Evolutionary conservation across 2,329 filamentous ascomycete genomes (phyloP).

Genomic region (Dactylella cylindrospora): DNA sequence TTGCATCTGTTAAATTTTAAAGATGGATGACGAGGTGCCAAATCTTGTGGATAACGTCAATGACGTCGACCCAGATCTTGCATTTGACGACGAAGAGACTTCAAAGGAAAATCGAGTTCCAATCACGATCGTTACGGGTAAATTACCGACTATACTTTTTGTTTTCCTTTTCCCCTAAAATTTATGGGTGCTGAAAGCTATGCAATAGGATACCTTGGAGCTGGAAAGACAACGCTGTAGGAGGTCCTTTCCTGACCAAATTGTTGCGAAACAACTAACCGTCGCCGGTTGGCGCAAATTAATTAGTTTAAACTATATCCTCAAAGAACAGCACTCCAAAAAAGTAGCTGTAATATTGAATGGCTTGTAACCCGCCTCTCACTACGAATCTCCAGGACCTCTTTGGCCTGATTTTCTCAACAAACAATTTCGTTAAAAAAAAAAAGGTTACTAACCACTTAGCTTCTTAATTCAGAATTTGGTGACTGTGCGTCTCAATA

Average conservation of each 20-base stretch:
- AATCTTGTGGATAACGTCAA: conserved; percentile 66
- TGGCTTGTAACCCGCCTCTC: conserved; percentile 56
- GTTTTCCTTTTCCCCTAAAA: neutral
- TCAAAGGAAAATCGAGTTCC: conserved; percentile 67
- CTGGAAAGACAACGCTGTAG: conserved; percentile 84
- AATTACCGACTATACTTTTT: conserved; percentile 30
- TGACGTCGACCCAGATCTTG: conserved; percentile 49
- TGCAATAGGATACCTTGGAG: conserved; percentile 82
- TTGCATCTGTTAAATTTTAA: neutral
- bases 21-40: conserved; percentile 58
- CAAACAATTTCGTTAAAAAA: no score
- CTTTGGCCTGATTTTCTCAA: no score
- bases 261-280: neutral
- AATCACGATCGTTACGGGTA: conserved; percentile 81
- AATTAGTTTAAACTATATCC: conserved; percentile 75
- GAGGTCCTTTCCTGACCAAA: neutral
- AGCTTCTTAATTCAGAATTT: conserved; percentile 72
- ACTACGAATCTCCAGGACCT: conserved; percentile 41
- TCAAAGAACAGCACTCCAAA: conserved; percentile 93
- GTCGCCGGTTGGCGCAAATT: conserved; percentile 25
- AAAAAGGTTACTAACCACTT: no score
- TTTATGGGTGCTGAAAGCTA: conserved; percentile 16
- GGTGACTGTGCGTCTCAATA: conserved; percentile 65
- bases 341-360: conserved; percentile 98
- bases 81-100: conserved; percentile 56